These are phyloP conservation scores for Nannizziopsis barbatae DNA, from an alignment of 2,329 filamentous ascomycete genomes.

Conservation along the genomic window DNA sequence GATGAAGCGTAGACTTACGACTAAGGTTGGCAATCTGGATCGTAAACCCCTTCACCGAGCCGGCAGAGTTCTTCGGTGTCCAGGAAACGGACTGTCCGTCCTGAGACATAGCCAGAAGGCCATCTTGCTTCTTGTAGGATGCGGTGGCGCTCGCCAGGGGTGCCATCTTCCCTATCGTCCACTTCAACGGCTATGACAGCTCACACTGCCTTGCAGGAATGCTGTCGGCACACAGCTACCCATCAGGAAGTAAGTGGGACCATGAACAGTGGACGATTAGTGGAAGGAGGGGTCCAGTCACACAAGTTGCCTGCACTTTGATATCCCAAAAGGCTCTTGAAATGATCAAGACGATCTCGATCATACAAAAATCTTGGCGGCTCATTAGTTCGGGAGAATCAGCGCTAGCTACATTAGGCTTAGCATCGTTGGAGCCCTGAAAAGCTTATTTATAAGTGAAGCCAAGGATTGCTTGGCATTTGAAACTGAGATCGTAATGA, in stretches of 20 bases:
- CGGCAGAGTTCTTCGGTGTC: slow-evolving; percentile 53
- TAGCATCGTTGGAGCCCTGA: too few species aligned
- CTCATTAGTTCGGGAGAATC: too few species aligned
- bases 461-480: too few species aligned
- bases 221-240: slow-evolving; percentile 1
- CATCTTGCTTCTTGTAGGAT: slow-evolving; percentile 93
- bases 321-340: too few species aligned
- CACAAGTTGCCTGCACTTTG: too few species aligned
- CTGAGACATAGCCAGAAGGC: slow-evolving; percentile 60
- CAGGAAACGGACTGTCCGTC: slow-evolving; percentile 69
- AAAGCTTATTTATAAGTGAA: too few species aligned
- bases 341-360: too few species aligned
- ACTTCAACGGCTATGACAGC: not conserved
- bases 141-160: slow-evolving; percentile 37
- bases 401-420: too few species aligned
- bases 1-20: slow-evolving; percentile 46
- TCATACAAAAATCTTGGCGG: too few species aligned
- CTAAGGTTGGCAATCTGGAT: slow-evolving; percentile 67
- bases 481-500: too few species aligned
- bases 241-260: slow-evolving; percentile 5
- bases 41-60: slow-evolving; percentile 52
- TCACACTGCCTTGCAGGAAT: slow-evolving; percentile 5
- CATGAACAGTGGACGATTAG: not conserved
- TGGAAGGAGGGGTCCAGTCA: not conserved
- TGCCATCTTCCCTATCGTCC: slow-evolving; percentile 10